A percentile compares a stretch with the other conserved stretches of the same genome.
phyloP scores from a whole-genome alignment of 1,284 basidiomycete species.

The Mycosarcoma mackinlayi region DNA sequence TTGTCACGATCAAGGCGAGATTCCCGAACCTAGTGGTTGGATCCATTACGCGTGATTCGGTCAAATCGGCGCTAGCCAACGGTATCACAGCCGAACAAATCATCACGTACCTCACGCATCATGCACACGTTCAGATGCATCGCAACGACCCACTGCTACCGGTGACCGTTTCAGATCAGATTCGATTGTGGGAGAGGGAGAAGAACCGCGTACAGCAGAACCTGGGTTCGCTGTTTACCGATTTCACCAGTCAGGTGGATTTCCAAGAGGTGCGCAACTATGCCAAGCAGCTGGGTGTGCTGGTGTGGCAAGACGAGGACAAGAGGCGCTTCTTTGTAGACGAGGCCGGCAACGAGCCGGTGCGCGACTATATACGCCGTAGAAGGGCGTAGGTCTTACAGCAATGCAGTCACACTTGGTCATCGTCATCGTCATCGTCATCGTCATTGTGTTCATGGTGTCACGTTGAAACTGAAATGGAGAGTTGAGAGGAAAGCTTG shows the following conservation, averaged over 20 bases:
- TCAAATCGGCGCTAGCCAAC: slow-evolving; percentile 90
- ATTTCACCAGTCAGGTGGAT: slow-evolving; percentile 85
- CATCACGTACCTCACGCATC: slow-evolving; percentile 90
- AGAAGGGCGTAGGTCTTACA: slow-evolving; percentile 20
- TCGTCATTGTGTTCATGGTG: no score
- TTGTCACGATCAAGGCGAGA: slow-evolving; percentile 88
- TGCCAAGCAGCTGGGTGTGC: slow-evolving; percentile 81
- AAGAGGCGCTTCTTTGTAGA: slow-evolving; percentile 86
- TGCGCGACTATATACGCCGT: slow-evolving; percentile 58
- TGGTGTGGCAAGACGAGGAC: slow-evolving; percentile 79
- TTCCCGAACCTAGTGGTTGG: slow-evolving; percentile 97
- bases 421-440: no score
- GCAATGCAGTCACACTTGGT: no score
- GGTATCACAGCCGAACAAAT: slow-evolving; percentile 98
- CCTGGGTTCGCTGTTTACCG: slow-evolving; percentile 77
- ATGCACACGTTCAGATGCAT: slow-evolving; percentile 98
- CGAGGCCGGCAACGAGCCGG: slow-evolving; percentile 73
- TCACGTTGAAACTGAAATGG: not conserved
- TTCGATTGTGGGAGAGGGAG: slow-evolving; percentile 97
- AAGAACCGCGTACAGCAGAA: slow-evolving; percentile 80
- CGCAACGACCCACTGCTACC: slow-evolving; percentile 91
- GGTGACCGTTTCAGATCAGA: slow-evolving; percentile 96
- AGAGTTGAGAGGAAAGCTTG: no score
- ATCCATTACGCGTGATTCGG: slow-evolving; percentile 90
- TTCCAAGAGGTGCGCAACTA: slow-evolving; percentile 88